Conservation (phyloP, 345 rosid species). For the Erysimum cheiranthoides region DNA sequence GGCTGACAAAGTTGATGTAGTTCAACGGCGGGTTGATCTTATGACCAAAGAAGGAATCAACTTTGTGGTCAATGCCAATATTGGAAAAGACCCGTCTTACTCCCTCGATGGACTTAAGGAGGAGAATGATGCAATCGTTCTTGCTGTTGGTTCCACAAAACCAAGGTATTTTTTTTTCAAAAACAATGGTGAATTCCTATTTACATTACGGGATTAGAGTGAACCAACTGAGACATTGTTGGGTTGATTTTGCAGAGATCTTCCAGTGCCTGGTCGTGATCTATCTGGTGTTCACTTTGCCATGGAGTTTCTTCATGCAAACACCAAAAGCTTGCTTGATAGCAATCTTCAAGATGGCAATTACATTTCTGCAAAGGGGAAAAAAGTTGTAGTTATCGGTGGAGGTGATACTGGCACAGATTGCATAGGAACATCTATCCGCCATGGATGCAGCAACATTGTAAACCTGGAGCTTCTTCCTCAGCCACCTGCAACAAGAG, state of each 20-base stretch:
- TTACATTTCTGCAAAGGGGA: slow-evolving; percentile 88
- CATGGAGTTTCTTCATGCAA: slow-evolving; percentile 95
- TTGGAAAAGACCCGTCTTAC: slow-evolving; percentile 80
- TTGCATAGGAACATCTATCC: slow-evolving; percentile 96
- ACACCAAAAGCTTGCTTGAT: slow-evolving; percentile 98
- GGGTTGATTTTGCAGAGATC: slow-evolving; percentile 74
- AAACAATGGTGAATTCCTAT: not conserved
- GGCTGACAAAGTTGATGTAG: slow-evolving; percentile 86
- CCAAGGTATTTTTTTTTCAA: slow-evolving; percentile 62
- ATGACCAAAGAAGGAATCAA: slow-evolving; percentile 89
- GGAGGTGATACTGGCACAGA: slow-evolving; percentile 99
- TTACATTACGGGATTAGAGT: not conserved
- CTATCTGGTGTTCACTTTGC: slow-evolving; percentile 94
- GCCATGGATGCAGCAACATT: slow-evolving; percentile 83
- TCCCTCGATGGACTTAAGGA: slow-evolving; percentile 74
- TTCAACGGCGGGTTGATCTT: slow-evolving; percentile 92
- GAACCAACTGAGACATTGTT: slow-evolving; percentile 17
- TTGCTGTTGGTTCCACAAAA: slow-evolving; percentile 97
- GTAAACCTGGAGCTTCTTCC: slow-evolving; percentile 95
- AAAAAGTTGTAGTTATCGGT: slow-evolving; percentile 95
- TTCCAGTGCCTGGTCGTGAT: slow-evolving; percentile 91
- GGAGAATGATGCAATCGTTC: slow-evolving; percentile 82
- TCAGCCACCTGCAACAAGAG: slow-evolving; percentile 83
- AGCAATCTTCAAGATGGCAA: slow-evolving; percentile 80
- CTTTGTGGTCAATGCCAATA: slow-evolving; percentile 88